These are phyloP conservation scores for Scenedesmus sp. DNA, from an alignment of 163 green algal species.

Conservation along the genomic window DNA sequence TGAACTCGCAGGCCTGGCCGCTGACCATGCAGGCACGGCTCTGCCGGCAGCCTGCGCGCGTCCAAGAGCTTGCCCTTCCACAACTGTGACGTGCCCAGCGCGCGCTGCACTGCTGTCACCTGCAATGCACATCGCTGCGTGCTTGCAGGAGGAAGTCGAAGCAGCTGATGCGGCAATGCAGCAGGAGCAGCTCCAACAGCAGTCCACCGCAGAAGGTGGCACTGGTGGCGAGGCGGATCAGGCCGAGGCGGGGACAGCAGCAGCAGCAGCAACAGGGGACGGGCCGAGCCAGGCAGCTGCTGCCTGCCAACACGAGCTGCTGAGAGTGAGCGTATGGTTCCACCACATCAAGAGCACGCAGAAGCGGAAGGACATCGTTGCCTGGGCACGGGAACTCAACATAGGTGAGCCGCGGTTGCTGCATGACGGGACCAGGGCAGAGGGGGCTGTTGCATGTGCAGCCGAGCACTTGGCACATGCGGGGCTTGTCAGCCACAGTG, in stretches of 20 bases:
- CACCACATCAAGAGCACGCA: conserved; percentile 79
- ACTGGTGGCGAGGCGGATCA: background rate
- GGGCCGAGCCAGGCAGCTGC: background rate
- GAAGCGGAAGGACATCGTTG: conserved; percentile 75
- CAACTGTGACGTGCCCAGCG: no score
- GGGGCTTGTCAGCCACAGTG: no score
- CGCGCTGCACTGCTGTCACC: no score
- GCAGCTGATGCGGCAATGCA: background rate
- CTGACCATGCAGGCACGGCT: no score
- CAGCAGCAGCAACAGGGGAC: no score
- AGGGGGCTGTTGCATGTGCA: no score
- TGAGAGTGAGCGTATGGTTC: conserved; percentile 64
- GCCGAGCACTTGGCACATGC: no score
- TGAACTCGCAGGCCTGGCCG: no score
- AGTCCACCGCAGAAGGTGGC: background rate
- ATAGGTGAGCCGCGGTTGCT: conserved; percentile 50
- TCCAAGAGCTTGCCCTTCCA: no score
- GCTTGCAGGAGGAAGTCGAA: conserved; percentile 16
- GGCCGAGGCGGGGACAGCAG: background rate
- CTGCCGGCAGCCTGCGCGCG: no score
- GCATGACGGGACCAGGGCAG: no score
- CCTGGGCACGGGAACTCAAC: conserved; percentile 62
- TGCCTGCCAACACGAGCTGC: background rate
- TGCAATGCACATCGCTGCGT: no score
- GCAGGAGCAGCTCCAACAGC: conserved; percentile 12